These are phyloP conservation scores for Suhomyces guaymorum DNA, from an alignment of 1,139 yeast species.

Conservation along the genomic window DNA sequence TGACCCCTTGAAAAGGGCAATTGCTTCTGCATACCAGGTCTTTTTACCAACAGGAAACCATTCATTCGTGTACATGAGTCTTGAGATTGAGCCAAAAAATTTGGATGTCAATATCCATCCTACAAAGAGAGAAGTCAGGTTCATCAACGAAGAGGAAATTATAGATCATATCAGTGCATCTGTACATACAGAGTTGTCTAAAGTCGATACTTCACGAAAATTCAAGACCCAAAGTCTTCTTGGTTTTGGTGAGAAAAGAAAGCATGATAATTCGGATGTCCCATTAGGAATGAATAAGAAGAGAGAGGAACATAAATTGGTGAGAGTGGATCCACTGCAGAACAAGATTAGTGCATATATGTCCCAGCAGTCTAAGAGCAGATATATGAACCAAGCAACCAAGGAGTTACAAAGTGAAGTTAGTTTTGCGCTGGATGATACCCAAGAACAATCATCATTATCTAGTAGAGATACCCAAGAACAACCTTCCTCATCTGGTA, in stretches of 20 bases:
- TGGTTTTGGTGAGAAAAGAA: slow-evolving; percentile 18
- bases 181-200: slow-evolving; percentile 53
- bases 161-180: slow-evolving; percentile 56
- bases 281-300: slow-evolving; percentile 27
- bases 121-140: slow-evolving; percentile 88
- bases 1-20: slow-evolving; percentile 74
- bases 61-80: slow-evolving; percentile 74
- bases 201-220: slow-evolving; percentile 68
- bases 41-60: slow-evolving; percentile 79
- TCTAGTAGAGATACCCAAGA: slow-evolving; percentile 2
- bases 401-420: slow-evolving; percentile 4
- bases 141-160: slow-evolving; percentile 84
- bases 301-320: slow-evolving; percentile 63
- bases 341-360: slow-evolving; percentile 53
- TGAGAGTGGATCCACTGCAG: slow-evolving; percentile 75
- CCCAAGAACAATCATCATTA: not conserved
- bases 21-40: slow-evolving; percentile 60
- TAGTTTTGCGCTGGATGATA: not conserved
- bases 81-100: slow-evolving; percentile 64
- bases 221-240: slow-evolving; percentile 66
- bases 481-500: too few relatives aligned
- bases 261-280: slow-evolving; percentile 5
- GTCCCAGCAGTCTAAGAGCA: slow-evolving; percentile 13
- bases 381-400: slow-evolving; percentile 3
- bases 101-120: slow-evolving; percentile 96